Conservation (phyloP, 2,329 filamentous ascomycete species). For the Chaetomiaceae sp. region DNA sequence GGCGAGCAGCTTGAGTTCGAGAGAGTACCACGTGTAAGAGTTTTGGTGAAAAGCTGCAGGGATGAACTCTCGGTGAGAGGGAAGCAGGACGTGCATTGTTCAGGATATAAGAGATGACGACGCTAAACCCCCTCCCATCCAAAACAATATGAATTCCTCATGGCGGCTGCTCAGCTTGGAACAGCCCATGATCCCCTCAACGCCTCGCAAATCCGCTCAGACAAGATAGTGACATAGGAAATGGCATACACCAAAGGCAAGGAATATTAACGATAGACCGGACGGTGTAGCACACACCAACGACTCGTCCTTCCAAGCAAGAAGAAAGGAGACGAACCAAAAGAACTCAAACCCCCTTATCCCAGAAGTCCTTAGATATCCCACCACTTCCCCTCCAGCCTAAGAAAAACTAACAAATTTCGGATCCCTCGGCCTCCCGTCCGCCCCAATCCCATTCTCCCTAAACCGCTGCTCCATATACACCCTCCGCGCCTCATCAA, state of each 20-base stretch:
- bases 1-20: neutral
- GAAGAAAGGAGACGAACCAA: constrained; percentile 5
- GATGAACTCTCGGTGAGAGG: neutral
- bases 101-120: too few species aligned
- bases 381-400: neutral
- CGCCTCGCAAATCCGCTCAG: constrained; percentile 9
- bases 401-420: constrained; percentile 92
- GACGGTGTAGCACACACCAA: neutral
- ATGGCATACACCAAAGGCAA: neutral
- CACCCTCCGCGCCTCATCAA: constrained; percentile 84
- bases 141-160: too few species aligned
- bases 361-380: neutral
- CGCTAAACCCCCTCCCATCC: too few species aligned
- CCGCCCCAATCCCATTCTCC: constrained; percentile 81
- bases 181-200: neutral
- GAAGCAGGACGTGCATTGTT: too few species aligned
- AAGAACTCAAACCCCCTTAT: neutral
- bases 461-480: constrained; percentile 84
- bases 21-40: neutral
- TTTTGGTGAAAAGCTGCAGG: neutral
- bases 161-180: neutral
- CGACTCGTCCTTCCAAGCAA: neutral
- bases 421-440: constrained; percentile 83
- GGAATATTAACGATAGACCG: constrained; percentile 4
- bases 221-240: constrained; percentile 4